Base-by-base conservation (phyloP, 2,329 filamentous ascomycete species). In the Leptosphaerulina australis region DNA sequence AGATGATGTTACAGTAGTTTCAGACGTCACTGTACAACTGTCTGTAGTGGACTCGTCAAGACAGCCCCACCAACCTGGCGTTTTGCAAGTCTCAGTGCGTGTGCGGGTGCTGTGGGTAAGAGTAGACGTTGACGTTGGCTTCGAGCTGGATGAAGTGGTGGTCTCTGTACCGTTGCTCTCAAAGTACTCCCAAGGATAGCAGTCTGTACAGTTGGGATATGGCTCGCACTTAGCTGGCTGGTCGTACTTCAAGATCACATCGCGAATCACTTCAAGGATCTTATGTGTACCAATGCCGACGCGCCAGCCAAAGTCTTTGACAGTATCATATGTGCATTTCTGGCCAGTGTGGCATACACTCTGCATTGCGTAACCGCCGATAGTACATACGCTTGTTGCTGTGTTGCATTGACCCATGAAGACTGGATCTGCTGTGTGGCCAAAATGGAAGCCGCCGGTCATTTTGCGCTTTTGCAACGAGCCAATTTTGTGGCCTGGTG, bases 381-480 rank as follows among this genome's bases (percentile, higher is more conserved):
- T 86, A 0, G 92, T 94, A 72, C 94, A 97, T 9, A 88, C 86
- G 2, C 93, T 92, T 2, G 90, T 91, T 2, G 90, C 90, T 24
- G 89, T 90, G 65, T 96, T 97, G 75, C 94, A 97, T 0, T 87
- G 90, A 24, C 94, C 94, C 77, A 97, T 92, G 66, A 88, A 99
- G 25, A 99, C 86, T 0, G 94, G 94, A 72, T 99, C 94, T 0
- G 94, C 94, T 0, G 91, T 97, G 66, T 97, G 92, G 3, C 94
- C 94, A 69, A 97, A 93, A 72, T 99, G 94, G 67, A 86, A 95
- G 0, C 88, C 81, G 10, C 90, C 92, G 0, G 91, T 95, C 64
- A 85, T 82, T 50, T 62, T 63, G 14, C 70, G 65, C 28, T 63
- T 55, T 65, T 95, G 90, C 22, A 90, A 87, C 24, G 83, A 79